Evolutionary conservation across 306 rosid species (phyloP), one percentile per base, ranked within the genome.

Genomic region (Glycine tomentella): DNA sequence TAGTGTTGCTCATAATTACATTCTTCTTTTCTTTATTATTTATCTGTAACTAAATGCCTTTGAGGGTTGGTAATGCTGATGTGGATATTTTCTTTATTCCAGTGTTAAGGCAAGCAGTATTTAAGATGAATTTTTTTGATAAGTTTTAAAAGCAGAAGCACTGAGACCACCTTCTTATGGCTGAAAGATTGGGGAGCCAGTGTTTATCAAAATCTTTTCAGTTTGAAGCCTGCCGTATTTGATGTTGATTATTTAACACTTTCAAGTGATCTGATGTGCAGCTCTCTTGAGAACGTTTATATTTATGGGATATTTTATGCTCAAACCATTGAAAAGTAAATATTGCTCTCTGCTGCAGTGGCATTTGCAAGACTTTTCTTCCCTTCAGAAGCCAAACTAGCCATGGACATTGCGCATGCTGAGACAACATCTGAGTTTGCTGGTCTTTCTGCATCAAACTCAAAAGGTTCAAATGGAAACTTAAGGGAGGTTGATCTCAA

Each of bases 351-450:
- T 53, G 31, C 81, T 87, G 69, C 92, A 96, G 99, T 96, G 87
- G 98, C 92, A 69, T 92, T 92, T 85, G 99, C 99, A 5, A 85
- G 84, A 74, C 69, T 90, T 52, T 82, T 96, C 72, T 96, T 89
- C 82, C 99, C 99, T 42, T 72, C 90, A 0, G 99, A 96, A 86
- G 98, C 99, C 51, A 91, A 84, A 91, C 64, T 93, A 25, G 99
- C 98, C 13, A 90, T 88, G 92, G 94, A 90, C 80, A 88, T 86
- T 80, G 98, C 99, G n/a, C 88, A 91, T 69, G 97, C 91, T 0
- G 85, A 87, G 80, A 82, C 87, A 61, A 88, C 91, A 56, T 85
- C 88, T 0, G 83, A 74, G 64, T 87, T 84, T 78, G 75, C 85
- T 6, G 91, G 93, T 76, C 91, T 64, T 87, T 50, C 85, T 15